phyloP scores from a whole-genome alignment of 768 basidiomycete species.

The Cubamyces lactineus region DNA sequence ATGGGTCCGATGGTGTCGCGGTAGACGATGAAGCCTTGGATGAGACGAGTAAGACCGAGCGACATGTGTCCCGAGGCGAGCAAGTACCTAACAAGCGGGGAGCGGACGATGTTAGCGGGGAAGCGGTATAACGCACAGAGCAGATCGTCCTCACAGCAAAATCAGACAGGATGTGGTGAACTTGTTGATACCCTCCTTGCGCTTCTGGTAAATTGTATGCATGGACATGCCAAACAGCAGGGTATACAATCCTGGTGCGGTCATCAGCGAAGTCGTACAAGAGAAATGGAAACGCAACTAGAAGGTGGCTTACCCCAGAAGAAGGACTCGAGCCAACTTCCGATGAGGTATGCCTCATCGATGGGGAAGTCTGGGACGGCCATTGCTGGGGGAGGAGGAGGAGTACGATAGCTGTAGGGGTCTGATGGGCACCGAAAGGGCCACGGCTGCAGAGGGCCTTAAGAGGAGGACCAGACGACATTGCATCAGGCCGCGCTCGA shows the following conservation, averaged over 20 bases:
- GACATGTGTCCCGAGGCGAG: slow-evolving; percentile 21
- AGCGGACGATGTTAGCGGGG: not conserved
- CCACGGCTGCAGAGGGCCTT: no score
- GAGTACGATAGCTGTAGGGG: no score
- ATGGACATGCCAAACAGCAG: not conserved
- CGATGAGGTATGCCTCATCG: slow-evolving; percentile 13
- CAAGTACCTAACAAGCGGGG: not conserved
- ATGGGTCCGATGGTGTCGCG: slow-evolving; percentile 11
- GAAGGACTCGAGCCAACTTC: slow-evolving; percentile 7
- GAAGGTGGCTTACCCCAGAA: slow-evolving; percentile 4
- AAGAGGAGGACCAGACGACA: no score
- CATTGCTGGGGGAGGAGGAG: not conserved
- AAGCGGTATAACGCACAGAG: not conserved
- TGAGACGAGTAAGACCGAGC: slow-evolving; percentile 17
- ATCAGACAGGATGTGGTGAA: not conserved
- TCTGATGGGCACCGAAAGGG: not conserved
- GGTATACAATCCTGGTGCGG: not conserved
- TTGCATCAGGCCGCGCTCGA: no score
- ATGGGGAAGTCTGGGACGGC: slow-evolving; percentile 6
- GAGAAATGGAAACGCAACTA: not conserved
- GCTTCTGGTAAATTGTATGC: no score
- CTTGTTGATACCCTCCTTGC: no score
- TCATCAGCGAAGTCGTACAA: not conserved
- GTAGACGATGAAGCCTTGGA: slow-evolving; percentile 18
- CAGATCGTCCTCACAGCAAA: not conserved